Percentiles rank a stretch among this genome's conserved stretches.
Conservation (phyloP, 2,329 filamentous ascomycete genomes). For the Aschersonia sp. region DNA sequence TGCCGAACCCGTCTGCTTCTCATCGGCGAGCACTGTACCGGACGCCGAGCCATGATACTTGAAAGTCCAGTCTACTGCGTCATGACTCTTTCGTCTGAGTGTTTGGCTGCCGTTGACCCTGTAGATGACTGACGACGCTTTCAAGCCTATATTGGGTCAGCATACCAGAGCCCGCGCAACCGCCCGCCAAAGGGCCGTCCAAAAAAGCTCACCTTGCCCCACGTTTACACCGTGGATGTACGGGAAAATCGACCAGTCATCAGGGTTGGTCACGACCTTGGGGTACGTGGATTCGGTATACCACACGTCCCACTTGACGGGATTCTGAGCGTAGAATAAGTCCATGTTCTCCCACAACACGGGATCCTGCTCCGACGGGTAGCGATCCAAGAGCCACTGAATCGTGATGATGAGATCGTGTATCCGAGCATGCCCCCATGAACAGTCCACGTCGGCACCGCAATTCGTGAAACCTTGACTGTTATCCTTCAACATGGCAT, state of each 20-base stretch:
- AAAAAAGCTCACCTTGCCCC: conserved; percentile 20
- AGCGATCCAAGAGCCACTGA: conserved; percentile 24
- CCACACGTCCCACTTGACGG: conserved; percentile 15
- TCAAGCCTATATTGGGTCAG: conserved; percentile 16
- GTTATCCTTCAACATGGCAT: conserved; percentile 39
- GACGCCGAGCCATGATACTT: conserved; percentile 24
- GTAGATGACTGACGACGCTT: conserved; percentile 24
- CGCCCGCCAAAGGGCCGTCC: background rate
- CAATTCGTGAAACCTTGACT: conserved; percentile 33
- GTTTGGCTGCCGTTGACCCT: conserved; percentile 21
- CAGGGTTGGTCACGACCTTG: conserved; percentile 6
- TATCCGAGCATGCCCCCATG: conserved; percentile 18
- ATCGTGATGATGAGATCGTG: conserved; percentile 24
- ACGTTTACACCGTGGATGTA: conserved; percentile 28
- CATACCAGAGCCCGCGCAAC: background rate
- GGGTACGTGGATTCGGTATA: conserved; percentile 11
- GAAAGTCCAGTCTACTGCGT: conserved; percentile 21
- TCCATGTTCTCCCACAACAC: conserved; percentile 25
- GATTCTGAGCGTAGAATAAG: conserved; percentile 17
- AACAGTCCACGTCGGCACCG: conserved; percentile 19
- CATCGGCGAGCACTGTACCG: conserved; percentile 26
- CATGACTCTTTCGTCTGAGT: conserved; percentile 19
- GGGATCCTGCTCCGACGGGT: conserved; percentile 10
- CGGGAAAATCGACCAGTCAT: conserved; percentile 8
- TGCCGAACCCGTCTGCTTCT: conserved; percentile 21